These are phyloP conservation scores for Xylaria castorea DNA, from an alignment of 495 filamentous ascomycete species.

Conservation along the genomic window DNA sequence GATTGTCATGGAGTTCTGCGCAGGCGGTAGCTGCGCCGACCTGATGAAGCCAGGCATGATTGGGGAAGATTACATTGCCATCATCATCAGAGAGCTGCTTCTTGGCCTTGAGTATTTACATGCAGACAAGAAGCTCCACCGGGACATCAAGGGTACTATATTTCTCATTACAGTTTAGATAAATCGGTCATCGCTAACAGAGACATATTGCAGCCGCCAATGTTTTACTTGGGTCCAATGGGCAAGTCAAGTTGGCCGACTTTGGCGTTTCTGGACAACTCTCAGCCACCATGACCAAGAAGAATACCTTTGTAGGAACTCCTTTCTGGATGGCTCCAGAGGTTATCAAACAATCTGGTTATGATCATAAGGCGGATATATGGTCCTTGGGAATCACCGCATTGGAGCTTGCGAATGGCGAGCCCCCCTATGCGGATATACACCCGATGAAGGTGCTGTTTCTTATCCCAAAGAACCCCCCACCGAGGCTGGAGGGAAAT, in stretches of 20 bases:
- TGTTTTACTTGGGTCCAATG: slow-evolving; percentile 82
- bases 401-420: slow-evolving; percentile 88
- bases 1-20: slow-evolving; percentile 97
- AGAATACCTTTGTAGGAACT: slow-evolving; percentile 98
- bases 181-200: slow-evolving; percentile 21
- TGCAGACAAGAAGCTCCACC: slow-evolving; percentile 90
- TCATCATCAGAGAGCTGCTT: slow-evolving; percentile 89
- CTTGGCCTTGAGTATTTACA: slow-evolving; percentile 93
- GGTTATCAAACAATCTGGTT: slow-evolving; percentile 97
- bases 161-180: background rate
- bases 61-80: slow-evolving; percentile 90
- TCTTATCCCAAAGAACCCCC: slow-evolving; percentile 92
- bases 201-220: slow-evolving; percentile 74
- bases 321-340: slow-evolving; percentile 99
- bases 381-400: slow-evolving; percentile 99
- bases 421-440: slow-evolving; percentile 95
- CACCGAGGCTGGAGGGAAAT: slow-evolving; percentile 81
- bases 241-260: slow-evolving; percentile 96
- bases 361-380: slow-evolving; percentile 98
- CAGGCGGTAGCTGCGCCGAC: slow-evolving; percentile 90
- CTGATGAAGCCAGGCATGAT: slow-evolving; percentile 93
- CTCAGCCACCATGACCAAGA: slow-evolving; percentile 99
- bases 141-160: slow-evolving; percentile 89
- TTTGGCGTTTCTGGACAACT: slow-evolving; percentile 97
- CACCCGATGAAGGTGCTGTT: slow-evolving; percentile 99